These are phyloP conservation scores for Sarocladiaceae sp. DNA, from an alignment of 2,329 filamentous ascomycete genomes.

Conservation along the genomic window DNA sequence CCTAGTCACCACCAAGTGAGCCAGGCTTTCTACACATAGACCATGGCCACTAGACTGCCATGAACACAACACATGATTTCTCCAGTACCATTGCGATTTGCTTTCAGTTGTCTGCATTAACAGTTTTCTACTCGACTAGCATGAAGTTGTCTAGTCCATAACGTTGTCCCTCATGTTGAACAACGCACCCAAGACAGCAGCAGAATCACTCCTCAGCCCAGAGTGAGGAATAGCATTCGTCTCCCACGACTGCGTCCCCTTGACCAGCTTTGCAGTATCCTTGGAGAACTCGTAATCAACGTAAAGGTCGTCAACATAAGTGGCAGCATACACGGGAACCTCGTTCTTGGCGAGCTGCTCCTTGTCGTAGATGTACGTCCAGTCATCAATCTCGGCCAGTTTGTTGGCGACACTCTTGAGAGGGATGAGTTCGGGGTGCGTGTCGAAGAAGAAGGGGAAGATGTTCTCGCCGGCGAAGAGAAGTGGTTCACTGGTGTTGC, in stretches of 20 bases:
- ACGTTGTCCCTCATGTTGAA: conserved; percentile 71
- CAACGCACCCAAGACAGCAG: conserved; percentile 72
- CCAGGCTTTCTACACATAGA: too few relatives aligned
- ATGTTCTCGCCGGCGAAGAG: conserved; percentile 94
- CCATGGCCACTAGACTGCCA: too few relatives aligned
- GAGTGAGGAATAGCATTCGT: conserved; percentile 89
- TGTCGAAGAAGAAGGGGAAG: conserved; percentile 78
- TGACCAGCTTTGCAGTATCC: conserved; percentile 71
- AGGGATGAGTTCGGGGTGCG: conserved; percentile 69
- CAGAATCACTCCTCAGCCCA: conserved; percentile 66
- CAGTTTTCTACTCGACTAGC: too few relatives aligned
- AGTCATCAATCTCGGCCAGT: conserved; percentile 64
- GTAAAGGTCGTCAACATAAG: conserved; percentile 87
- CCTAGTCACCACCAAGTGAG: too few relatives aligned
- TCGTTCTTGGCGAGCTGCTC: conserved; percentile 71
- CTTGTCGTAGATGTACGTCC: conserved; percentile 74
- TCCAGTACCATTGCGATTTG: too few relatives aligned
- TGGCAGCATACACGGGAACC: conserved; percentile 82
- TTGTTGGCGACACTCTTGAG: conserved; percentile 65
- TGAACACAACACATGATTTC: too few relatives aligned
- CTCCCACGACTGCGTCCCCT: conserved; percentile 72
- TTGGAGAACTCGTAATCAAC: conserved; percentile 73
- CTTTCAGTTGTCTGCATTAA: too few relatives aligned
- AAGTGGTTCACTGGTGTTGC: conserved; percentile 45
- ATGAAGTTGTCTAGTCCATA: too few relatives aligned